Base-by-base conservation (phyloP, 164 flowering plant species). In the Dillenia suffruticosa region DNA sequence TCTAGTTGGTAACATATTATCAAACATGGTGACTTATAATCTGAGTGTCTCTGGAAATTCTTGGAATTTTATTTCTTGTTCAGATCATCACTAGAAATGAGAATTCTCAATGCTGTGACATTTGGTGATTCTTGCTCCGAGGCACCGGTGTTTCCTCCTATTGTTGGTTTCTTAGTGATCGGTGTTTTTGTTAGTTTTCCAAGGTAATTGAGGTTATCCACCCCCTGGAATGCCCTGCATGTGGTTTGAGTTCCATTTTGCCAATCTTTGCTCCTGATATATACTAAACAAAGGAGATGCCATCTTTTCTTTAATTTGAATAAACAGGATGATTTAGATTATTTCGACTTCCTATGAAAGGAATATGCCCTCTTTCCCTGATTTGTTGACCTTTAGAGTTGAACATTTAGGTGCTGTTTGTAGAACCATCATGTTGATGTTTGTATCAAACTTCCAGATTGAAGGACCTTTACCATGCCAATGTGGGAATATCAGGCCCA, bases 91-190 rank as follows among this genome's bases (percentile, higher is more conserved):
- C 6, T 26, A 32, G 40, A 32, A 32, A 32, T 32, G 7, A 32
- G 40, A 32, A 32, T 32, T 32, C 40, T 26, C 40, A 26, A 26
- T 26, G 40, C 40, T 32, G 40, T 32, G 40, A 32, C 40, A 32
- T 32, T 32, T 4, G 40, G 40, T 32, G 40, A 32, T 32, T 32
- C 40, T 32, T 32, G 40, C 40, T 4, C 7, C 7, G 5, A 5
- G 4, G 98, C 98, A 15, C 94, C 97, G 2, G 85, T 90, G 4
- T 84, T 84, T 63, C 97, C 97, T 58, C 88, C 92, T 12, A 63
- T 95, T 56, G 77, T 77, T 56, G 98, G 97, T 55, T 74, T 92
- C 43, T 81, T 82, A 44, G 87, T 83, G 44, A 81, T 92, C 64
- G 84, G 79, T 22, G 82, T 92, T 12, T 79, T 92, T 67, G 64